A percentile compares a stretch with the other conserved stretches of the same genome.
phyloP scores from a whole-genome alignment of 768 basidiomycete genomes.

The Hypsizygus marmoreus region DNA sequence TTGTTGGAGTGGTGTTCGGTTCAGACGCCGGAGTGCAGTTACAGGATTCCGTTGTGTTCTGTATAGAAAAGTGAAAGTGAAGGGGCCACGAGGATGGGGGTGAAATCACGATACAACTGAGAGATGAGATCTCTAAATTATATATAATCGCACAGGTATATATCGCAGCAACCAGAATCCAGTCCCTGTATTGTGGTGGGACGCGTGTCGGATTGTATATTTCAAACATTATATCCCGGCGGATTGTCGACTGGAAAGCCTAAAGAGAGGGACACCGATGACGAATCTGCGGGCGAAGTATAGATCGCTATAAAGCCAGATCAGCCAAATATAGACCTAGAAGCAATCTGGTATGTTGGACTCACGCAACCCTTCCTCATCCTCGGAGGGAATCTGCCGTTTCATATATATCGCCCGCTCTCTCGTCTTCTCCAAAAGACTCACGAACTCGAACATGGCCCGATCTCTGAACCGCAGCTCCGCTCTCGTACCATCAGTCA shows the following conservation, averaged over 20 bases:
- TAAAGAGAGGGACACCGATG: slow-evolving; percentile 39
- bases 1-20: no score
- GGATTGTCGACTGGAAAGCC: slow-evolving; percentile 52
- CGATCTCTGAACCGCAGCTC: slow-evolving; percentile 71
- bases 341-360: slow-evolving; percentile 16
- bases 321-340: neutral
- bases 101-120: no score
- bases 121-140: no score
- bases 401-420: slow-evolving; percentile 78
- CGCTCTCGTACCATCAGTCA: slow-evolving; percentile 61
- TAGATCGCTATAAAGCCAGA: slow-evolving; percentile 39
- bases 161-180: no score
- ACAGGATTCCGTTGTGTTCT: no score
- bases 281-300: slow-evolving; percentile 47
- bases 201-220: no score
- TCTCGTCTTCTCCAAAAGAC: slow-evolving; percentile 72
- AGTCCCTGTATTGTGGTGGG: neutral
- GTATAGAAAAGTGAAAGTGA: no score
- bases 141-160: no score
- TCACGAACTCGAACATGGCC: slow-evolving; percentile 74
- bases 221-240: slow-evolving; percentile 48
- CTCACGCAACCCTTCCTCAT: slow-evolving; percentile 67
- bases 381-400: slow-evolving; percentile 55
- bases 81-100: no score
- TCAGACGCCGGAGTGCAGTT: no score